Percentiles rank a stretch among this genome's conserved stretches.
These are phyloP conservation scores for Yarrowia osloensis DNA, from an alignment of 805 yeast genomes.

Conservation along the genomic window DNA sequence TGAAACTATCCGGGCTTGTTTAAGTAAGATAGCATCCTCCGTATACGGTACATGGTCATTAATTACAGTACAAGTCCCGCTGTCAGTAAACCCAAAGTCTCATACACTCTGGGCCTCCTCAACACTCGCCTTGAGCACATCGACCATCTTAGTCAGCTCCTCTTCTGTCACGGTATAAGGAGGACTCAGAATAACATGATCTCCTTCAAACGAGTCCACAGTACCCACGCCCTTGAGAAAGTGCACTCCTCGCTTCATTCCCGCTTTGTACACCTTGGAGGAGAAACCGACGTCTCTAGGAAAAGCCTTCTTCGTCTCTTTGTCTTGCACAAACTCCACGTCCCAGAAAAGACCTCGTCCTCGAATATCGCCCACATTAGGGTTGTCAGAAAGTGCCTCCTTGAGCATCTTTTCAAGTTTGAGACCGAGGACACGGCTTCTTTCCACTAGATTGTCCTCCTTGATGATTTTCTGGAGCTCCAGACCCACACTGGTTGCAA, in stretches of 20 bases:
- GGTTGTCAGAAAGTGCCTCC: conserved; percentile 34
- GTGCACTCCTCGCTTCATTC: neutral
- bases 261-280: conserved; percentile 1
- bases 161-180: conserved; percentile 2
- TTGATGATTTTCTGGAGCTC: conserved; percentile 31
- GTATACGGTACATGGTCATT: no score
- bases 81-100: no score
- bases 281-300: neutral
- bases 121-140: neutral
- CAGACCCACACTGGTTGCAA: neutral
- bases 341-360: conserved; percentile 66
- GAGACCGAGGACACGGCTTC: neutral
- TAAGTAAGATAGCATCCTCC: no score
- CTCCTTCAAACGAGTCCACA: conserved; percentile 9
- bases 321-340: conserved; percentile 58
- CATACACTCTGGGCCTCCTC: neutral
- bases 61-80: no score
- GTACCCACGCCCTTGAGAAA: neutral
- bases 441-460: neutral
- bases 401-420: neutral
- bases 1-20: no score
- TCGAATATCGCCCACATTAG: conserved; percentile 58
- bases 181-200: conserved; percentile 11
- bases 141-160: neutral
- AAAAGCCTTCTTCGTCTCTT: conserved; percentile 48